Percentiles rank a stretch among this genome's conserved stretches.
phyloP scores from a whole-genome alignment of 1,284 basidiomycete species.

The Sporisorium sorghi region DNA sequence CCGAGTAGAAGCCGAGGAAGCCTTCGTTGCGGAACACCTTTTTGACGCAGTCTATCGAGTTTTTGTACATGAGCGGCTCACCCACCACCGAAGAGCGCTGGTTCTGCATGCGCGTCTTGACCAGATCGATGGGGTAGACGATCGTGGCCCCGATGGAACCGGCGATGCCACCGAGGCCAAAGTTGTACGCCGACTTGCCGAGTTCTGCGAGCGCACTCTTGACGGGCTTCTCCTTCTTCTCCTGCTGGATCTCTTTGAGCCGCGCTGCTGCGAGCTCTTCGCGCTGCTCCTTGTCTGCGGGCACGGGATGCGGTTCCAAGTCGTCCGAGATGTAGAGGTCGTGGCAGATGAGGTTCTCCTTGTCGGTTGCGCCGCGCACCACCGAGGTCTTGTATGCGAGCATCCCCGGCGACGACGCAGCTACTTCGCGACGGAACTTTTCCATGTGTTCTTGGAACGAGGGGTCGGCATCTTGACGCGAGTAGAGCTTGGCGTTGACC shows the following conservation, averaged over 20 bases:
- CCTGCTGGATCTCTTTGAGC: constrained; percentile 37
- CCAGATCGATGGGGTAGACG: constrained; percentile 93
- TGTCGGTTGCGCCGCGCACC: constrained; percentile 52
- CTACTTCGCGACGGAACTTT: constrained; percentile 59
- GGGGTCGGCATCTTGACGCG: constrained; percentile 58
- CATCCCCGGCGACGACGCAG: constrained; percentile 61
- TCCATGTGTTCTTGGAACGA: constrained; percentile 59
- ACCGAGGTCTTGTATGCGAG: constrained; percentile 62
- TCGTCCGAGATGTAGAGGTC: constrained; percentile 63
- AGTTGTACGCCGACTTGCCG: constrained; percentile 78
- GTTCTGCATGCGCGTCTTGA: constrained; percentile 91
- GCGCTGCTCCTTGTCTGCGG: constrained; percentile 20
- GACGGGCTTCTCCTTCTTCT: constrained; percentile 46
- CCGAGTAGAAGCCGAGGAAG: constrained; percentile 91
- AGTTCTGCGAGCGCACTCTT: constrained; percentile 41
- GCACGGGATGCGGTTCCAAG: constrained; percentile 58
- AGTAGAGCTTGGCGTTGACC: constrained; percentile 62
- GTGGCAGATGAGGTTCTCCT: constrained; percentile 63
- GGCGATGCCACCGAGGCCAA: constrained; percentile 88
- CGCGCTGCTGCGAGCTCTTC: constrained; percentile 27
- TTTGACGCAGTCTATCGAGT: constrained; percentile 81
- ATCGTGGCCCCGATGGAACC: constrained; percentile 90
- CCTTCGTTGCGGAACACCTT: constrained; percentile 97
- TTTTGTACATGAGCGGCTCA: constrained; percentile 68
- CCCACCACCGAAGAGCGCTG: constrained; percentile 73